Conservation (phyloP, 108 stramenopile genomes). For the Cyclotella choctawhatcheeana region DNA sequence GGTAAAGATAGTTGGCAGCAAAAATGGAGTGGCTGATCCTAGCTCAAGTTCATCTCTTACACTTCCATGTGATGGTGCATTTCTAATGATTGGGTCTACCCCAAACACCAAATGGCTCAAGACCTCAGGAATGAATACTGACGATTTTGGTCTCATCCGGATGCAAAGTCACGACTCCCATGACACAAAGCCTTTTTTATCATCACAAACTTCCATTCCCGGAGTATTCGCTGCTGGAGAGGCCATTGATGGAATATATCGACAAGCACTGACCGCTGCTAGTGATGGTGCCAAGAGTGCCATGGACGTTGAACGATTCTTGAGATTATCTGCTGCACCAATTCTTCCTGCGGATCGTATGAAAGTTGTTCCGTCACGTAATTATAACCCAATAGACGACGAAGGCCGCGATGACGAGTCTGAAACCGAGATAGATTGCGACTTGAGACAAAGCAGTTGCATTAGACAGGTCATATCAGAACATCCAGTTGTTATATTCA, state of each 20-base stretch:
- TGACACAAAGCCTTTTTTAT: background rate
- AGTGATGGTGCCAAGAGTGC: constrained; percentile 74
- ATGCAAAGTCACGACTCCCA: background rate
- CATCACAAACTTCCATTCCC: constrained; percentile 54
- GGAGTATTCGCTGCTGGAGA: constrained; percentile 80
- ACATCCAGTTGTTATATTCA: constrained; percentile 80
- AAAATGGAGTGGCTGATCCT: constrained; percentile 29
- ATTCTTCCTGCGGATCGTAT: background rate
- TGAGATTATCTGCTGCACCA: constrained; percentile 20
- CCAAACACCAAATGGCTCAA: constrained; percentile 38
- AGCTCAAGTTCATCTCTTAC: constrained; percentile 17
- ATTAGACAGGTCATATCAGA: constrained; percentile 56
- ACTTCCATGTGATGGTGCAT: constrained; percentile 40
- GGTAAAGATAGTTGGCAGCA: constrained; percentile 25
- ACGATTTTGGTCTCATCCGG: constrained; percentile 18
- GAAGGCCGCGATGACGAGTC: constrained; percentile 5
- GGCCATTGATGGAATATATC: constrained; percentile 62
- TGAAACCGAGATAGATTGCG: constrained; percentile 37
- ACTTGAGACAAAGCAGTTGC: constrained; percentile 55
- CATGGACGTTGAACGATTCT: constrained; percentile 72
- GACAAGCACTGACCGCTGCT: constrained; percentile 69
- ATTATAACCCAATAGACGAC: background rate
- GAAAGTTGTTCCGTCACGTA: background rate
- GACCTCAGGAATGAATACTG: constrained; percentile 13
- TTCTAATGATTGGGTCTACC: constrained; percentile 45